Evolutionary conservation across 2,329 filamentous ascomycete species (phyloP), one percentile per base, ranked within the genome.

Genomic region (Sclerotinia minor): DNA sequence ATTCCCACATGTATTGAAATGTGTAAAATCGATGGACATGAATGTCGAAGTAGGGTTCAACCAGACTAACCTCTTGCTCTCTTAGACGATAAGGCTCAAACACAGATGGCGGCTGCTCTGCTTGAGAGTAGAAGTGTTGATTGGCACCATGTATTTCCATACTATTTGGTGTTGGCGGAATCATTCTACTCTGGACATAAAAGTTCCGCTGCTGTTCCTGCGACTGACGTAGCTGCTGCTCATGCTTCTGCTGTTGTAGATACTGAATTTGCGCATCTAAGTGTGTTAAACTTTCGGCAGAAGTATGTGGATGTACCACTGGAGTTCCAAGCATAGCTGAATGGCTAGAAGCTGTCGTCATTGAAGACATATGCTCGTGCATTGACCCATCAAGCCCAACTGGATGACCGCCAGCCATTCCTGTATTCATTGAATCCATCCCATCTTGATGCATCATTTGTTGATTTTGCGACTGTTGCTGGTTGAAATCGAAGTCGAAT

Each of bases 131-230:
- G 72, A 83, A 88, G 67, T 86, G 85, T 38, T 69, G 76, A 77
- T 72, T 82, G 74, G 86, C 75, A 81, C 85, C 77, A 72, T 90
- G 88, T 79, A 94, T 86, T 75, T 94, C 91, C 35, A 92, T 83
- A 76, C 92, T 94, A 76, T 91, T 92, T 0, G 92, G 92, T 19
- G 92, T 95, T 2, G 91, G 91, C 7, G 92, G 92, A 9, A 92
- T 85, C 64, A 90, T 87, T 69, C 84, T 82, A 70, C 83, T 84
- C 69, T 85, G 82, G 11, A 80, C 77, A 74, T 84, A 88, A 74
- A 83, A 86, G 66, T 83, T 83, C 32, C 71, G 71, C 59, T 75
- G 83, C 70, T 88, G 85, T 74, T 89, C 85, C 57, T 76, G 73
- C 17, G 77, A 65, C 60, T 75, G 72, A 24, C 74, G 73, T 65